Base-by-base conservation (phyloP, 1,284 basidiomycete species). In the Hortiboletus rubellus region DNA sequence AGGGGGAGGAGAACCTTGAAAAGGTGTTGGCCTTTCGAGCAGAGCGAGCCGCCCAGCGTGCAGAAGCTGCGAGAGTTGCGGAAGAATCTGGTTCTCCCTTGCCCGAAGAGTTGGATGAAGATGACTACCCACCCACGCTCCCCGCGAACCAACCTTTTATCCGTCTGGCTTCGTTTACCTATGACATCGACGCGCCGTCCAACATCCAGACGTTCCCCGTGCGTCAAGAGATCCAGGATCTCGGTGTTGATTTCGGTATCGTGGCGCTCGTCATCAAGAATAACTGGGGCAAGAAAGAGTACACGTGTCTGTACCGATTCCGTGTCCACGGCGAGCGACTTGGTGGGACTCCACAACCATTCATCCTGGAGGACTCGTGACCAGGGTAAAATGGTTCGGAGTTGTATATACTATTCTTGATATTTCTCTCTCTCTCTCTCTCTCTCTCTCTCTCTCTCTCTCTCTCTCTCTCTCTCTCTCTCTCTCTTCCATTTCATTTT, bases 261-360 rank as follows among this genome's bases (percentile, higher is more conserved):
- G 89, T 98, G 17, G 84, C 91, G 55, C 78, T 97, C 66, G 76
- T 83, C 62, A 77, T 98, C 63, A 79, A 84, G 70, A 89, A 80
- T 68, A 98, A 98, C 70, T 96, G 94, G 86, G 96, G 96, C 31
- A 82, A 82, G 67, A 75, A 81, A 14, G 85, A 88, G 60, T 91
- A 84, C 68, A 98, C 96, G 0, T 98, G 96, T 73, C 70, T 98
- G 37, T 98, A 98, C 74, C 84, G 96, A 51, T 81, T 98, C 74
- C 81, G 90, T 34, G 87, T 91, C 36, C 89, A 86, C 68, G 94
- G 84, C 22, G 74, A 77, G 58, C 73, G 66, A 36, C 58, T 79
- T 54, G 77, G 65, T 17, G 74, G 73, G 52, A 61, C 62, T 37
- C 69, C 72, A 17, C 52, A 53, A 37, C 60, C 59, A 18, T 52